Percentiles rank a stretch among this genome's conserved stretches.
Evolutionary conservation across 2,329 filamentous ascomycete species (phyloP).

Genomic region (Decorospora gaudefroyi): DNA sequence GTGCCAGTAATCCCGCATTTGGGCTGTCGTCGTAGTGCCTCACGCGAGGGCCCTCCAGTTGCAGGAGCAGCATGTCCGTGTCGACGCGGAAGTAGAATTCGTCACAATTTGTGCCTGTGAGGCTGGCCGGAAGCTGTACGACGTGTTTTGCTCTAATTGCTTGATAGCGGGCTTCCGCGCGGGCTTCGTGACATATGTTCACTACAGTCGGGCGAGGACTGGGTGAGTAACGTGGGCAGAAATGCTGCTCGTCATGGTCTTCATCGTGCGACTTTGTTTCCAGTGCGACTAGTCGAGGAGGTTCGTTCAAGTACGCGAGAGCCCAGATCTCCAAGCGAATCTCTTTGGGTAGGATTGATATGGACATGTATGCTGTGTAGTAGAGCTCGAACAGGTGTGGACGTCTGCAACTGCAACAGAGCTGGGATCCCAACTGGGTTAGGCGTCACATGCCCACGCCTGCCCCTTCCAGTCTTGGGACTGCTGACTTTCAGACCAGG

Average conservation of each 20-base stretch:
- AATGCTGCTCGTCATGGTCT: slow-evolving; percentile 23
- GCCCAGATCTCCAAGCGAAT: slow-evolving; percentile 31
- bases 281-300: slow-evolving; percentile 27
- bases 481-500: slow-evolving; percentile 5
- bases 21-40: slow-evolving; percentile 30
- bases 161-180: slow-evolving; percentile 25
- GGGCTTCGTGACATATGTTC: slow-evolving; percentile 28
- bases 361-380: slow-evolving; percentile 19
- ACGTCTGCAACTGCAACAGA: too few species aligned
- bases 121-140: slow-evolving; percentile 11
- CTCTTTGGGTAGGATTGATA: slow-evolving; percentile 29
- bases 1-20: slow-evolving; percentile 24
- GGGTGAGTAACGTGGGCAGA: slow-evolving; percentile 30
- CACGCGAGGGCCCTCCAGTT: slow-evolving; percentile 13
- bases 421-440: slow-evolving; percentile 3
- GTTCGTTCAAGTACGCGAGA: slow-evolving; percentile 23
- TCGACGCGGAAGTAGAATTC: slow-evolving; percentile 29
- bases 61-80: slow-evolving; percentile 25
- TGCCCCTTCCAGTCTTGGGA: slow-evolving; percentile 5
- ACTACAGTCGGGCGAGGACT: slow-evolving; percentile 20
- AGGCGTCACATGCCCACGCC: slow-evolving; percentile 7
- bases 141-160: slow-evolving; percentile 21
- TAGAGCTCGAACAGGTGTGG: not conserved
- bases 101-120: not conserved
- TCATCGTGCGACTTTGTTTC: slow-evolving; percentile 22